Base-by-base conservation (phyloP, 2,329 filamentous ascomycete genomes). In the Rhynchosporium graminicola region DNA sequence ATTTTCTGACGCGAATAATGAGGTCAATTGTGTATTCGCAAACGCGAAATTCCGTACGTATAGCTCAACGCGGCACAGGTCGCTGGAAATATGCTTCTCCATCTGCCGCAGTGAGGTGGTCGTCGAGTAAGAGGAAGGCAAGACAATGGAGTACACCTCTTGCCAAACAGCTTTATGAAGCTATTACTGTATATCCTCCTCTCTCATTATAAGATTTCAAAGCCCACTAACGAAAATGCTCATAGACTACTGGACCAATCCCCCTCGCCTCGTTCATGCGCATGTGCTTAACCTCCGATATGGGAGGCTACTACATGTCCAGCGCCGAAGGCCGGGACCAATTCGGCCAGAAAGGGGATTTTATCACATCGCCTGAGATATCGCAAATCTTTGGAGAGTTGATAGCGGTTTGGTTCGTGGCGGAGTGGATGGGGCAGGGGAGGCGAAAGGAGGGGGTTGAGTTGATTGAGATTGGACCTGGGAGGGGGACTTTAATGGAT, bases 311-410 rank as follows among this genome's bases (percentile, higher is more conserved):
- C 79, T 99, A 99, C 77, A 98, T 92, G 0, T 85, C 87, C 29
- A 82, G 88, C 48, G 82, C 83, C 59, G 78, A 85, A 63, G 87
- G 83, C 26, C 84, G 87, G 52, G 93, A 97, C 73, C 93, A 94
- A 67, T 99, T 99, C 71, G 95, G 95, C n/a, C 80, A 85, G 60
- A 90, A 91, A 72, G 95, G 95, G 31, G 95, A 99, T 77, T 99
- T 99, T 74, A 89, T 98, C 57, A 99, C 95, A 0, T 97, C 93
- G 0, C 95, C 95, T 0, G 95, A 99, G 77, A 98, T 99, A 70
- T 97, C 93, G 0, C 95, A 98, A 74, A 84, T 98, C 12, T 99
- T 99, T 77, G 95, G 95, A 29, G 95, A 99, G 78, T 82, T 99
- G 33, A 82, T 98, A 61, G 95, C 92, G 4, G 85, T 99, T 70